Percentiles rank a stretch among this genome's conserved stretches.
Evolutionary conservation across 75 land plant species (phyloP).

Genomic region (Cryptomeria japonica): DNA sequence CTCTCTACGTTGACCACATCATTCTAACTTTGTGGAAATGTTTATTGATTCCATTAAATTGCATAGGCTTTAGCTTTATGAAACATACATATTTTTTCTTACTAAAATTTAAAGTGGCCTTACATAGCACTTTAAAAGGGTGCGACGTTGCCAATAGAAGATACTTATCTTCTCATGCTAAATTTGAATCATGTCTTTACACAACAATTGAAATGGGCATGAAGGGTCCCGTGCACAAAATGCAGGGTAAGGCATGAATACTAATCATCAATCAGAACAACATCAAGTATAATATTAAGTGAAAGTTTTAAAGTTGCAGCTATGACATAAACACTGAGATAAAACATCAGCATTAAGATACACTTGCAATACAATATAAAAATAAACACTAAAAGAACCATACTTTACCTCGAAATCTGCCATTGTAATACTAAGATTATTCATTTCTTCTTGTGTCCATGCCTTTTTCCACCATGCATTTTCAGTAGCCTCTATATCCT

Average conservation of each 20-base stretch:
- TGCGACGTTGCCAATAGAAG: not conserved
- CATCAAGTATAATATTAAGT: not conserved
- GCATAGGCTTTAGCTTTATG: not conserved
- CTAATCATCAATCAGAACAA: not conserved
- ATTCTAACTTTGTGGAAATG: not conserved
- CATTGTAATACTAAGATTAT: slow-evolving; percentile 81
- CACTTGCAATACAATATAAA: not conserved
- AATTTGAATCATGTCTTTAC: too few species aligned
- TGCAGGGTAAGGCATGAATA: not conserved
- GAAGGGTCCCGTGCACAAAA: not conserved
- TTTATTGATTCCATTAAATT: not conserved
- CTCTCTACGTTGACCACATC: not conserved
- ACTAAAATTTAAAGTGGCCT: not conserved
- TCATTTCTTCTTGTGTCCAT: slow-evolving; percentile 82
- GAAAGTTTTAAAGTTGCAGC: too few species aligned
- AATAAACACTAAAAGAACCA: not conserved
- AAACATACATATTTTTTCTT: not conserved
- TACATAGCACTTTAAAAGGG: not conserved
- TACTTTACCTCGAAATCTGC: slow-evolving; percentile 86
- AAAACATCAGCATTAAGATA: not conserved
- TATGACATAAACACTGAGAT: not conserved
- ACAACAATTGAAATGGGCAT: not conserved
- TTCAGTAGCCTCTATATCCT: slow-evolving; percentile 14
- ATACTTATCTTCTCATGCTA: not conserved
- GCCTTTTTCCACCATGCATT: slow-evolving; percentile 66